Conservation (phyloP, 768 basidiomycete genomes). For the Tubosaeta sp. region DNA sequence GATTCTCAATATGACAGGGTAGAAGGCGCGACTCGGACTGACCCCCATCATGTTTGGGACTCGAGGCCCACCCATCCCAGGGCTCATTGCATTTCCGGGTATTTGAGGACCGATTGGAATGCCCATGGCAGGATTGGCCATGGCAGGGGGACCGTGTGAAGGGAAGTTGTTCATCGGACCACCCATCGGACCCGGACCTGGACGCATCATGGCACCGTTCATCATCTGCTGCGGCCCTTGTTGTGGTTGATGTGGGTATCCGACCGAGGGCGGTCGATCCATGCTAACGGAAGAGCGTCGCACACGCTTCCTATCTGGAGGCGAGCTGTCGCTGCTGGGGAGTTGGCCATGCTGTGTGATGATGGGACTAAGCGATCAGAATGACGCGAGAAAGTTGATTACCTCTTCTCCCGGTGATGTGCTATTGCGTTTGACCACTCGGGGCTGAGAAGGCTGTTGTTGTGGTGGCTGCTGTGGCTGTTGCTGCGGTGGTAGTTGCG, state of each 20-base stretch:
- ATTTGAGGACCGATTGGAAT: constrained; percentile 34
- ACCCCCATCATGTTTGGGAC: constrained; percentile 30
- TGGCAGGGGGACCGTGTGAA: constrained; percentile 26
- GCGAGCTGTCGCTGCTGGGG: constrained; percentile 49
- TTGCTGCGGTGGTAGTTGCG: constrained; percentile 10
- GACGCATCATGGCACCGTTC: constrained; percentile 39
- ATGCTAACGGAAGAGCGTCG: constrained; percentile 45
- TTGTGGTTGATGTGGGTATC: constrained; percentile 31
- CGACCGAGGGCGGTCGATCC: constrained; percentile 39
- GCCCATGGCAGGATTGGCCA: constrained; percentile 31
- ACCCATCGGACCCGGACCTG: constrained; percentile 28
- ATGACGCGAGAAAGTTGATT: constrained; percentile 7
- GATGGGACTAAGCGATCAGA: constrained; percentile 2
- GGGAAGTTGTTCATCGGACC: constrained; percentile 34
- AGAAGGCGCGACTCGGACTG: constrained; percentile 3
- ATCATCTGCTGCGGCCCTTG: constrained; percentile 36
- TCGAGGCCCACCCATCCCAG: constrained; percentile 33
- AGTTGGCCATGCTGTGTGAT: constrained; percentile 41
- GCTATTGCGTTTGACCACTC: constrained; percentile 48
- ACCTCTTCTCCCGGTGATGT: constrained; percentile 65
- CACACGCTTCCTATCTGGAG: constrained; percentile 51
- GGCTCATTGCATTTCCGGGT: constrained; percentile 30
- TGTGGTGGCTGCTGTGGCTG: constrained; percentile 23
- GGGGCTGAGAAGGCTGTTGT: constrained; percentile 22
- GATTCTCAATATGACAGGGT: constrained; percentile 8